phyloP scores from a whole-genome alignment of 2,329 filamentous ascomycete genomes.

The Diaporthe citrichinensis region DNA sequence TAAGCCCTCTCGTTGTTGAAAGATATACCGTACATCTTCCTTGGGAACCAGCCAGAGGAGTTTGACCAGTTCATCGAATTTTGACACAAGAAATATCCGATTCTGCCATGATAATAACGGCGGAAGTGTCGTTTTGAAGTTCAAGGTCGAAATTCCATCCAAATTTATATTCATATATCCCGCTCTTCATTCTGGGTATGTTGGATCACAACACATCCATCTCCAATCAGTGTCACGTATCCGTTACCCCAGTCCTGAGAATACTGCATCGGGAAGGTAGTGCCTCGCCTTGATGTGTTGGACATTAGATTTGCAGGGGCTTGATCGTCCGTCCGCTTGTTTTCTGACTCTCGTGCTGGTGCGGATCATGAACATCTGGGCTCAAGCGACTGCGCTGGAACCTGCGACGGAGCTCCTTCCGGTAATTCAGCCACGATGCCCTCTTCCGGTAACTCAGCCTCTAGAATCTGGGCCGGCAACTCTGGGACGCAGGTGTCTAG shows the following conservation, averaged over 20 bases:
- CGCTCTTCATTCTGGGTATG: too few species aligned
- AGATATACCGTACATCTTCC: neutral
- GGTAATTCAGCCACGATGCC: conserved; percentile 14
- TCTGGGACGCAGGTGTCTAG: neutral
- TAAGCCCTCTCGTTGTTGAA: neutral
- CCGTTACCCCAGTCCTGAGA: too few species aligned
- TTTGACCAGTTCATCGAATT: neutral
- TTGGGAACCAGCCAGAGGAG: neutral
- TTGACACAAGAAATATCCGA: neutral
- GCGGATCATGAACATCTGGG: neutral
- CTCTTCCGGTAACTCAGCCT: neutral
- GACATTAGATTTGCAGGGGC: neutral
- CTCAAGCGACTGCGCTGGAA: neutral
- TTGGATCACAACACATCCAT: too few species aligned
- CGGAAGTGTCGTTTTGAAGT: too few species aligned
- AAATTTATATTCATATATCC: too few species aligned
- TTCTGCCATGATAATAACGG: too few species aligned
- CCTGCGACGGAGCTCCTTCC: neutral
- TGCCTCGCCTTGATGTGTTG: neutral
- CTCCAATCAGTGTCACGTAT: too few species aligned
- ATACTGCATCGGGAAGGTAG: too few species aligned
- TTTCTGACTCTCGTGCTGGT: neutral
- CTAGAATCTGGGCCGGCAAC: conserved; percentile 3
- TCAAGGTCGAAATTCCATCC: too few species aligned
- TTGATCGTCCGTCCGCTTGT: neutral